Conservation (phyloP, 148 eudicot species). For the Nepenthes gracilis region DNA sequence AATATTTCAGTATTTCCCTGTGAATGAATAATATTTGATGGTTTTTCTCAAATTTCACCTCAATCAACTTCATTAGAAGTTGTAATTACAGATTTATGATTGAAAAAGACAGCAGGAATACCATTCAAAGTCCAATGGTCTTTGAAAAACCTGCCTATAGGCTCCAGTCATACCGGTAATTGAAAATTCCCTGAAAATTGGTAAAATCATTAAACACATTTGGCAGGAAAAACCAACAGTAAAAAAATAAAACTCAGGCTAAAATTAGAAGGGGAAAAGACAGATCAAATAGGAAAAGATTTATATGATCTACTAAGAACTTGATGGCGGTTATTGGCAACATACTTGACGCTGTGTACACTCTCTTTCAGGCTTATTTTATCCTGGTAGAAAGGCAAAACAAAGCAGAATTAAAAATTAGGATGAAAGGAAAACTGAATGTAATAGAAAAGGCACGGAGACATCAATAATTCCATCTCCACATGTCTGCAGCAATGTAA, state of each 20-base stretch:
- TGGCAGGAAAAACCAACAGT: not conserved
- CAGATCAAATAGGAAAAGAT: not conserved
- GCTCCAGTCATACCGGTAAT: slow-evolving; percentile 79
- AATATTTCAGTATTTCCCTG: slow-evolving; percentile 73
- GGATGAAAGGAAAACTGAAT: not conserved
- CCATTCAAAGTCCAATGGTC: slow-evolving; percentile 79
- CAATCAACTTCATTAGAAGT: not conserved
- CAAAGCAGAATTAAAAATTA: not conserved
- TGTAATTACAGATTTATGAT: not conserved
- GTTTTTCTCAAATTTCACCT: not conserved
- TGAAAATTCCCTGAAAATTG: slow-evolving; percentile 68
- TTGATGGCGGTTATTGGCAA: not conserved
- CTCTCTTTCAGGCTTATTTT: slow-evolving; percentile 60
- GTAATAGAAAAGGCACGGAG: not conserved
- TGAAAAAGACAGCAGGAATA: slow-evolving; percentile 12
- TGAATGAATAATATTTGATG: not conserved
- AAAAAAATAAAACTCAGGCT: not conserved
- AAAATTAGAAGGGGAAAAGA: not conserved
- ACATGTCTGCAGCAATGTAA: not conserved
- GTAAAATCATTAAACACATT: not conserved
- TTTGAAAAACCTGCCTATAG: slow-evolving; percentile 82
- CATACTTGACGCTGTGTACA: slow-evolving; percentile 69
- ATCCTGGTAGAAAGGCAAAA: slow-evolving; percentile 40
- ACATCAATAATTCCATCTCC: too few species aligned
- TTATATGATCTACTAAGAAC: not conserved